phyloP scores from a whole-genome alignment of 2,329 filamentous ascomycete genomes.

The Claviceps cyperi region DNA sequence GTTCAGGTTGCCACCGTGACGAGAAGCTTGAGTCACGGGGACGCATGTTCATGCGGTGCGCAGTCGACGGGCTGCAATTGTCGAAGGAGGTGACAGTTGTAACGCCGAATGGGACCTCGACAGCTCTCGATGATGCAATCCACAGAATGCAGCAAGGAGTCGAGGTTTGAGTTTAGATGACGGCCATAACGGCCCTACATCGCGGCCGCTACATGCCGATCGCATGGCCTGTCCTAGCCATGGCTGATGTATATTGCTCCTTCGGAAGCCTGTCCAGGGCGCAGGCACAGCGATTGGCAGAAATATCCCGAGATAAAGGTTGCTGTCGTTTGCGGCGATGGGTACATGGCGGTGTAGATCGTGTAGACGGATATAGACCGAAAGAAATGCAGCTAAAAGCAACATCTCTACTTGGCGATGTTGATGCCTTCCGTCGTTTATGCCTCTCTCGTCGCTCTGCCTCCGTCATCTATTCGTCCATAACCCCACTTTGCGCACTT shows the following conservation, averaged over 20 bases:
- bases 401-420: too few relatives aligned
- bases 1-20: not conserved
- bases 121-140: not conserved
- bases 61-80: not conserved
- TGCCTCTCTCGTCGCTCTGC: too few relatives aligned
- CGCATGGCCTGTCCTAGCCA: not conserved
- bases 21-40: not conserved
- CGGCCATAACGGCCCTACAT: not conserved
- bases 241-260: not conserved
- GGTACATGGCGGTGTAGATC: too few relatives aligned
- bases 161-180: not conserved
- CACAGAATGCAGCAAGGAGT: not conserved
- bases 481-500: too few relatives aligned
- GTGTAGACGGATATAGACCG: too few relatives aligned
- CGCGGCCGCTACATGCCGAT: not conserved
- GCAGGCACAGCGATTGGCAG: not conserved
- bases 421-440: too few relatives aligned
- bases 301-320: slow-evolving; percentile 2
- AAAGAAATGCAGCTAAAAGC: too few relatives aligned
- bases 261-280: not conserved
- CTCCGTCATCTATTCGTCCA: too few relatives aligned
- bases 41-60: not conserved
- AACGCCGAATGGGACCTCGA: not conserved
- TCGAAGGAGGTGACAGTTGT: not conserved
- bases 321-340: not conserved